Percentiles rank a stretch among this genome's conserved stretches.
Evolutionary conservation across 164 flowering plant species (phyloP).

Genomic region (Umbellularia californica): DNA sequence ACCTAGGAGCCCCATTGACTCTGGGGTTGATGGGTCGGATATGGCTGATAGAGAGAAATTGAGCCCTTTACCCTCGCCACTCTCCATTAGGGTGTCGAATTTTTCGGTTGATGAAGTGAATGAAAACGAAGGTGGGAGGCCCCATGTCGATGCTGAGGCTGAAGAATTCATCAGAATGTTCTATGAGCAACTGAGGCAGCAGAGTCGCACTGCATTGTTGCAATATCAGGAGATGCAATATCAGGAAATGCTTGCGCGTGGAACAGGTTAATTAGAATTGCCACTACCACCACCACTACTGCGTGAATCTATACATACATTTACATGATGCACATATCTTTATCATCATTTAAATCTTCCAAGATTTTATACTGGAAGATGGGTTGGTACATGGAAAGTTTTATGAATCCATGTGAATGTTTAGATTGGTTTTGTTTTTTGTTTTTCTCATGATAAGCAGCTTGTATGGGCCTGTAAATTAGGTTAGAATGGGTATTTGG

Average conservation of each 20-base stretch:
- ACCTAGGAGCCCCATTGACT: conserved; percentile 19
- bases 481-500: neutral
- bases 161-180: conserved; percentile 50
- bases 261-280: neutral
- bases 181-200: conserved; percentile 44
- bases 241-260: conserved; percentile 21
- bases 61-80: conserved; percentile 33
- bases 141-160: conserved; percentile 38
- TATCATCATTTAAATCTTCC: neutral
- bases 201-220: conserved; percentile 35
- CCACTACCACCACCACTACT: neutral
- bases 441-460: neutral
- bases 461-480: neutral
- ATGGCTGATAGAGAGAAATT: conserved; percentile 20
- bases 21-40: conserved; percentile 5
- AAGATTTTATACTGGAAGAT: neutral
- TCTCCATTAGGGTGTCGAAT: conserved; percentile 25
- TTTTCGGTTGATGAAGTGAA: conserved; percentile 24
- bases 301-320: neutral
- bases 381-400: neutral
- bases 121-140: conserved; percentile 17
- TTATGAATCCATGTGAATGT: neutral
- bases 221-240: conserved; percentile 23
- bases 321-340: neutral
- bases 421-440: neutral